Base-by-base conservation (phyloP, 139 green algal genomes). In the Coelastrella sp. region DNA sequence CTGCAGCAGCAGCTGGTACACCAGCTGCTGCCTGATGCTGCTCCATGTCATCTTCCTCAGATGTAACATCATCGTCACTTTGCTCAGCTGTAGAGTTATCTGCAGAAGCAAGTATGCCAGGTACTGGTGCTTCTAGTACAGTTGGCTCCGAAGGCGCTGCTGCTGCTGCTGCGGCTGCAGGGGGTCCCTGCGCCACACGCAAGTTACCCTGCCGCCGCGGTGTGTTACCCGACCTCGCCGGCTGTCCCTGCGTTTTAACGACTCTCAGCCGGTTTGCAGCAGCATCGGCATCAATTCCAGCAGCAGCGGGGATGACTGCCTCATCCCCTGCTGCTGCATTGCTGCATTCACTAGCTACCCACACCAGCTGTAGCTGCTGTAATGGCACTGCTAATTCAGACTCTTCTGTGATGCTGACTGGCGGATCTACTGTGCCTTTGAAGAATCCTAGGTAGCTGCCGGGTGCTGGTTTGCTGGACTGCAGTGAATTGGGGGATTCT, bases 291-390 rank as follows among this genome's bases (percentile, higher is more conserved):
- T 76, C 68, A 23, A 13, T 16, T 32, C 68, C 68, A 76, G 68
- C 68, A 76, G 14, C 17, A 32, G 68, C 68, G 8, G 68, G 68
- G 17, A 76, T 22, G 17, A 76, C 3, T 6, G 17, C 6, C 14
- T 76, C 13, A 20, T 76, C 68, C n/a, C 6, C 68, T 76, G 68
- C 68, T 76, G 68, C 6, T 32, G 68, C 17, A 13, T 16, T n/a
- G 68, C 68, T 76, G 74, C 74, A 80, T 1, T 58, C 22, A 11
- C 22, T 57, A 7, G 5, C 16, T 32, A 58, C 83, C 83, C 83
- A 88, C 7, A 88, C 66, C 17, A 88, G 56, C 83, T 88, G 83
- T 68, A 88, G 83, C 83, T 88, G 83, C 83, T 80, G 65, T 68
- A 88, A 57, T 10, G 68, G 68, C 8, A 76, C 7, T 14, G 74